Evolutionary conservation across 441 rosid species (phyloP), one percentile per base, ranked within the genome.

Genomic region (Populus trichocarpa): DNA sequence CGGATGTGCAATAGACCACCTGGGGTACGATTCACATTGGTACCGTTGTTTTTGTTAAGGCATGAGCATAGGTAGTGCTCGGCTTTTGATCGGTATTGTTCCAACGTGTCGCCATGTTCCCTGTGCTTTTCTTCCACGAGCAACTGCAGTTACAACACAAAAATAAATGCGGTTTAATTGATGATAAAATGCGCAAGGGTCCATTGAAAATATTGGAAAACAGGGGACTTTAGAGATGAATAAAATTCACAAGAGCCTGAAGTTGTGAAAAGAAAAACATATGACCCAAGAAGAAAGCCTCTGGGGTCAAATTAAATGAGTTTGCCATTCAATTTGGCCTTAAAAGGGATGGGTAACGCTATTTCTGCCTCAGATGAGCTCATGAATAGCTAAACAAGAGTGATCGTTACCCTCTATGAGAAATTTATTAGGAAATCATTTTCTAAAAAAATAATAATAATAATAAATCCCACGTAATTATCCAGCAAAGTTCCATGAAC

Each of bases 1-100:
- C 98, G 85, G 82, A 96, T 75, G 84, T 87, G 92, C 50, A 96
- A 81, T 67, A 96, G 89, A 8, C 99, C 99, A 6, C 79, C 98
- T 1, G 95, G 98, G 23, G 95, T 94, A 20, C 88, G 87, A 6
- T 82, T 87, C 8, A 92, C 91, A 66, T 92, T 89, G 83, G 79
- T 73, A 57, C 81, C 88, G 35, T 80, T 86, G 88, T 91, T 93
- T 77, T 81, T 89, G 92, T 86, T 77, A 12, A 96, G 93, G 81
- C 94, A 89, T 42, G 98, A 92, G 75, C 99, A 94, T 23, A 96
- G 26, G 84, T 94, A 96, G 89, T 88, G 76, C 75, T 91, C 96
- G 0, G 99, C 98, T 64, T 96, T 94, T 61, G 92, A 82, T 72
- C 85, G 83, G 87, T 94, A 96, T 59, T 84, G 87, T 69, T 87